Evolutionary conservation across 495 filamentous ascomycete genomes (phyloP).

Genomic region (Neurospora intermedia): DNA sequence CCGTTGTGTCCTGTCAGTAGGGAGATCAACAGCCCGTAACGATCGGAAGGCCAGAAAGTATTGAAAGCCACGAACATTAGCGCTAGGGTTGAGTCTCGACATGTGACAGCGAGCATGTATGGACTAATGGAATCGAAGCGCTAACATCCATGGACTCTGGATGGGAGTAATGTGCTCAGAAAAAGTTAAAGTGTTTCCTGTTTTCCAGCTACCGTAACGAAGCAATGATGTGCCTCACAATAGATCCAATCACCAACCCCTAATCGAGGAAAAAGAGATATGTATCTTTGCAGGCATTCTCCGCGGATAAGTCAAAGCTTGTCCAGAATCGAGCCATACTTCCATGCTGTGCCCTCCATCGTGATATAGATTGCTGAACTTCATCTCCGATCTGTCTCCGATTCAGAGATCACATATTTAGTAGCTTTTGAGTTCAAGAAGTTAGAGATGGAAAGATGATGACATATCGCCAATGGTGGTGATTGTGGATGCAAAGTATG

Average conservation of each 20-base stretch:
- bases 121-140: neutral
- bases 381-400: neutral
- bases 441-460: neutral
- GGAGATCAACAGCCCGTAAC: neutral
- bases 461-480: too few relatives aligned
- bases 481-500: too few relatives aligned
- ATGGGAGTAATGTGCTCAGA: neutral
- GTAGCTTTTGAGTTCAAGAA: neutral
- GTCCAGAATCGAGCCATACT: neutral
- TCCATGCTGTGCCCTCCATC: neutral
- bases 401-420: neutral
- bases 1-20: neutral
- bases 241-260: too few relatives aligned
- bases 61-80: neutral
- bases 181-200: neutral
- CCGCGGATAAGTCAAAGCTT: neutral
- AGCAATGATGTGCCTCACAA: too few relatives aligned
- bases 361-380: neutral
- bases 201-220: neutral
- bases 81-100: neutral
- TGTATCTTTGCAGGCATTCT: too few relatives aligned
- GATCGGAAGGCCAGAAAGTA: neutral
- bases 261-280: too few relatives aligned
- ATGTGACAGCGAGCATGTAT: neutral
- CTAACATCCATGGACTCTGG: neutral